Conservation (phyloP, 305 asterid genomes). For the Fraxinus floribunda region DNA sequence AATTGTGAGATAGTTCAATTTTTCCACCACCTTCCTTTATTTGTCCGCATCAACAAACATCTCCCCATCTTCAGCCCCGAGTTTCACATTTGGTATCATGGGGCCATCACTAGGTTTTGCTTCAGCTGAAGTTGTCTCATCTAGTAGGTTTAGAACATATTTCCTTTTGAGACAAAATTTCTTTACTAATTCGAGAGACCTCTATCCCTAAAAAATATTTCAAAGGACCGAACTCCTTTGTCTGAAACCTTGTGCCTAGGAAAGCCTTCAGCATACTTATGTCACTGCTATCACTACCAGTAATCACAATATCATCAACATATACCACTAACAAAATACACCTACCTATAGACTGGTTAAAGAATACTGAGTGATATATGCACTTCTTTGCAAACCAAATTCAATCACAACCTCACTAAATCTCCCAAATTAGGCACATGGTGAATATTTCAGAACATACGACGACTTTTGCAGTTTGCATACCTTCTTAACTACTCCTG, state of each 20-base stretch:
- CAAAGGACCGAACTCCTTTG: not conserved
- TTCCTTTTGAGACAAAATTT: not conserved
- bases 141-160: not conserved
- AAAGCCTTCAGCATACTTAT: not conserved
- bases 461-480: too few relatives aligned
- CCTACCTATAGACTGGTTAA: not conserved
- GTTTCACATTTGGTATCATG: not conserved
- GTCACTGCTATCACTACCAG: not conserved
- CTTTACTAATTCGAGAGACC: not conserved
- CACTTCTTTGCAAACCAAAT: not conserved
- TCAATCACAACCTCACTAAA: not conserved
- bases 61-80: not conserved
- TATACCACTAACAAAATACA: not conserved
- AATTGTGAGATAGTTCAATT: not conserved
- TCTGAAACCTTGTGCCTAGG: not conserved
- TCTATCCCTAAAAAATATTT: too few relatives aligned
- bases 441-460: not conserved
- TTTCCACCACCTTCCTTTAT: not conserved
- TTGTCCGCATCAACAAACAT: not conserved
- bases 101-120: not conserved
- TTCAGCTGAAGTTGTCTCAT: not conserved
- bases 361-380: not conserved
- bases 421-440: not conserved
- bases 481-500: too few relatives aligned
- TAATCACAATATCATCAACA: not conserved